A percentile compares a stretch with the other conserved stretches of the same genome.
Conservation (phyloP, 2,329 filamentous ascomycete species). For the Penicillium polonicum region DNA sequence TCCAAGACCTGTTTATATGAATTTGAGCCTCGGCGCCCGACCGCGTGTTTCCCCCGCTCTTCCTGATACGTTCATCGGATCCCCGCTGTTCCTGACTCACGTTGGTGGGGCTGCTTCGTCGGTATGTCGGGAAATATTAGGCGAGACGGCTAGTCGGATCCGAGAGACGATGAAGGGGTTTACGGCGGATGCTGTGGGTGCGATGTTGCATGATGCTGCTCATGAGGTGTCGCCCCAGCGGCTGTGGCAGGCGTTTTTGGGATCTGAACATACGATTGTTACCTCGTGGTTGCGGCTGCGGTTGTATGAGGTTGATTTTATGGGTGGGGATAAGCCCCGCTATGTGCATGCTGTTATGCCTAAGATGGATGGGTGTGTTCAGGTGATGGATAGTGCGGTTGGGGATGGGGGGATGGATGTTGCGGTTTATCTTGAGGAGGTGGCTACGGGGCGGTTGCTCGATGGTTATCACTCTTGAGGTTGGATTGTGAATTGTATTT, state of each 20-base stretch:
- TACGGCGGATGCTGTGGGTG: slow-evolving; percentile 39
- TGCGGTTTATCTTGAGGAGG: slow-evolving; percentile 15
- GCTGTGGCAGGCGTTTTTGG: slow-evolving; percentile 51
- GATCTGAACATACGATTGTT: slow-evolving; percentile 43
- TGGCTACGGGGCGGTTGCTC: slow-evolving; percentile 2
- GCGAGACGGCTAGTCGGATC: slow-evolving; percentile 28
- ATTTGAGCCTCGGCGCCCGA: slow-evolving; percentile 46
- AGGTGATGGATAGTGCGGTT: slow-evolving; percentile 40
- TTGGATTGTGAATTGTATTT: neutral
- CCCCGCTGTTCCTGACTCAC: slow-evolving; percentile 45
- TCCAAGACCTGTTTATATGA: slow-evolving; percentile 19
- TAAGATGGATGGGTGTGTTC: slow-evolving; percentile 44
- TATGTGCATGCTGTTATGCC: slow-evolving; percentile 49
- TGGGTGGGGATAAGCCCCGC: slow-evolving; percentile 20
- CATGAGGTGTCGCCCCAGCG: slow-evolving; percentile 49
- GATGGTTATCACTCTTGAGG: neutral
- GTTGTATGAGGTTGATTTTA: slow-evolving; percentile 44
- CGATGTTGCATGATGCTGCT: slow-evolving; percentile 46
- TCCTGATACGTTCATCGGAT: slow-evolving; percentile 45
- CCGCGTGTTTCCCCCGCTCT: slow-evolving; percentile 42
- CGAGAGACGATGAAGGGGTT: slow-evolving; percentile 39
- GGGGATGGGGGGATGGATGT: slow-evolving; percentile 17
- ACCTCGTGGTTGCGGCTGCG: slow-evolving; percentile 43
- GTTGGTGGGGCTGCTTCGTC: slow-evolving; percentile 23
- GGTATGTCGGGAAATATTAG: neutral